Evolutionary conservation across 208 protist genomes (phyloP).

Genomic region (Leptomonas seymouri): DNA sequence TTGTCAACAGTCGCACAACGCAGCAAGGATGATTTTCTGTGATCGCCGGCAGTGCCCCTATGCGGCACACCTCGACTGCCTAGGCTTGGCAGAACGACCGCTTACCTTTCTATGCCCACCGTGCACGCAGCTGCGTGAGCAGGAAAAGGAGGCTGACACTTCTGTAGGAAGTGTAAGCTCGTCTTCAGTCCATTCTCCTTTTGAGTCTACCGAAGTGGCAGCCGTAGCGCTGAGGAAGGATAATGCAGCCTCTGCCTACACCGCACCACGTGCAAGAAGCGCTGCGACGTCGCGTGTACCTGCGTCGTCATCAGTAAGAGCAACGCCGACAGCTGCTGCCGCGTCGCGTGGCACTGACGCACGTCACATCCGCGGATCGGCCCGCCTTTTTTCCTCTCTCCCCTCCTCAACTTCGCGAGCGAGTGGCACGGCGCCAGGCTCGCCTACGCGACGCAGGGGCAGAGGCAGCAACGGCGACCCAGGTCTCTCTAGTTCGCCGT

Average conservation of each 20-base stretch:
- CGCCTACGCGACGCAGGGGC: not conserved
- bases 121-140: slow-evolving; percentile 46
- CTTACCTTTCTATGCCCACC: slow-evolving; percentile 68
- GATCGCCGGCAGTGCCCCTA: slow-evolving; percentile 78
- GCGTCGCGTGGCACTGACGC: not conserved
- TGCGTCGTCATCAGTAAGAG: not conserved
- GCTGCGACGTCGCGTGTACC: not conserved
- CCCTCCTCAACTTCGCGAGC: too few relatives aligned
- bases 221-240: not conserved
- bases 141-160: not conserved
- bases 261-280: not conserved
- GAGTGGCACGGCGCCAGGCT: not conserved
- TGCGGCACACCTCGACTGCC: slow-evolving; percentile 77
- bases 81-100: slow-evolving; percentile 61
- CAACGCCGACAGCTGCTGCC: not conserved
- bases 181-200: not conserved
- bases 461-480: slow-evolving; percentile 8
- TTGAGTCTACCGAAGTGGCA: too few relatives aligned
- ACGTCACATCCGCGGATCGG: not conserved
- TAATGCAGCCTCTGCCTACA: not conserved
- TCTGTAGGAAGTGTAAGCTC: not conserved
- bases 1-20: slow-evolving; percentile 63
- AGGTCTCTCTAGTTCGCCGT: not conserved
- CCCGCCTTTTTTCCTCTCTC: too few relatives aligned
- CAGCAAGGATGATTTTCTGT: slow-evolving; percentile 82